A percentile compares a stretch with the other conserved stretches of the same genome.
phyloP scores from a whole-genome alignment of 1,139 yeast species.

The Pneumocystis canis region DNA sequence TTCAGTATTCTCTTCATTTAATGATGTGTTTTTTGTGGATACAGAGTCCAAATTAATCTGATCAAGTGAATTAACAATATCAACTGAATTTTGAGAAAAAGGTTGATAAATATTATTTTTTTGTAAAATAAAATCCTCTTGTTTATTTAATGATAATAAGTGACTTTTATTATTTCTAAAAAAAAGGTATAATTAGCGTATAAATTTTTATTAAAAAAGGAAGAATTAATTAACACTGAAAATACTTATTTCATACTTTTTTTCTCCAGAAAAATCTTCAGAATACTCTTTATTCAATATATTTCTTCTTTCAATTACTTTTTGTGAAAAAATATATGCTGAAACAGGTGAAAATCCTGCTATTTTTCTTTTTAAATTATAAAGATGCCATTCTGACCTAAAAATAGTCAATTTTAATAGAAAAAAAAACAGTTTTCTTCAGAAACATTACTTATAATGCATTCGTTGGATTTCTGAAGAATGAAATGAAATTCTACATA shows the following conservation, averaged over 20 bases:
- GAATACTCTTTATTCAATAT: slow-evolving; percentile 24
- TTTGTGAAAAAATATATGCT: slow-evolving; percentile 70
- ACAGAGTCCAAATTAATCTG: not conserved
- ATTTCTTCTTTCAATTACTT: slow-evolving; percentile 34
- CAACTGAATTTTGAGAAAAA: not conserved
- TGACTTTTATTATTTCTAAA: not conserved
- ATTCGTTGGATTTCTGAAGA: slow-evolving; percentile 67
- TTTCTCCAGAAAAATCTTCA: slow-evolving; percentile 10
- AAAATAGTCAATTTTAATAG: slow-evolving; percentile 25
- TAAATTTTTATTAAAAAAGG: not conserved
- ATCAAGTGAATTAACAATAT: not conserved
- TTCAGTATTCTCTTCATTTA: not conserved
- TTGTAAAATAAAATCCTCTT: not conserved
- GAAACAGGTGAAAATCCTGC: slow-evolving; percentile 69
- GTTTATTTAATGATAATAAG: not conserved
- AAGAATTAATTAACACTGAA: not conserved
- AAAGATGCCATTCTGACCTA: slow-evolving; percentile 95
- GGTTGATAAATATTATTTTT: not conserved
- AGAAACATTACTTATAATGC: slow-evolving; percentile 29
- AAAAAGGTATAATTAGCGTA: slow-evolving; percentile 16
- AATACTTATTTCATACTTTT: slow-evolving; percentile 16
- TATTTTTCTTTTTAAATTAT: slow-evolving; percentile 80
- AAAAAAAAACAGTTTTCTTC: not conserved
- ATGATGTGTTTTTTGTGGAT: not conserved
- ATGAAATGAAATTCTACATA: slow-evolving; percentile 68